Base-by-base conservation (phyloP, 1,284 basidiomycete species). In the Hemileia vastatrix region DNA sequence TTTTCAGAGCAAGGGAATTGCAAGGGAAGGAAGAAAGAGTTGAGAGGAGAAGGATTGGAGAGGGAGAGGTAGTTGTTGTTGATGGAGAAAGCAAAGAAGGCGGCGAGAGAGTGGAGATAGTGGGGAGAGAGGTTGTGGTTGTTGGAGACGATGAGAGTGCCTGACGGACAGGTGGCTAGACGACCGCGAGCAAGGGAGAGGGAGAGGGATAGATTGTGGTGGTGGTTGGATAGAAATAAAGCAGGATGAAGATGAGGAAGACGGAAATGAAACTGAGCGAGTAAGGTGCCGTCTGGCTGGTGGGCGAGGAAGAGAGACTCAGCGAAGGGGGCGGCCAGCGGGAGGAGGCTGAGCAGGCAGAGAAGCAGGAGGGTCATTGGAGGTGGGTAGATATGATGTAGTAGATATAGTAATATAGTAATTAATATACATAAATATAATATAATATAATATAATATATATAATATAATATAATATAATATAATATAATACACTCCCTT, bases 1-100 rank as follows among this genome's bases (percentile, higher is more conserved):
- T 97, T 97, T 74, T 98, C 95, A 1, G 94, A 98, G 74, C 94
- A 98, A 15, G 95, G 87, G 66, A 86, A 81, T 71, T 91, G 87
- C 5, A 84, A 88, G 3, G 87, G 86, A 8, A 88, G 81, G 18
- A 84, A 83, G 83, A 32, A 88, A 40, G 23, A 6, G 48, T 54
- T 43, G 31, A 60, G 64, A 60, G 4, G 77, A 74, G 18, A 79
- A 77, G 78, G 81, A 81, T 64, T 77, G 73, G 1, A 52, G 44
- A 24, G 11, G 2, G 6, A 48, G 49, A 13, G 23, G 18, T 23
- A 45, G 31, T 51, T 33, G 27, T 15, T 31, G 40, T 62, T 57
- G 62, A 53, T 40, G 13, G 47, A 33, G 36, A 54, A 27, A 1
- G 58, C 13, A 1, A 6, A 8, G 15, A n/a, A 13, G 9, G 11